Conservation (phyloP, 139 green algal species). For the Coccomyxa sp. region DNA sequence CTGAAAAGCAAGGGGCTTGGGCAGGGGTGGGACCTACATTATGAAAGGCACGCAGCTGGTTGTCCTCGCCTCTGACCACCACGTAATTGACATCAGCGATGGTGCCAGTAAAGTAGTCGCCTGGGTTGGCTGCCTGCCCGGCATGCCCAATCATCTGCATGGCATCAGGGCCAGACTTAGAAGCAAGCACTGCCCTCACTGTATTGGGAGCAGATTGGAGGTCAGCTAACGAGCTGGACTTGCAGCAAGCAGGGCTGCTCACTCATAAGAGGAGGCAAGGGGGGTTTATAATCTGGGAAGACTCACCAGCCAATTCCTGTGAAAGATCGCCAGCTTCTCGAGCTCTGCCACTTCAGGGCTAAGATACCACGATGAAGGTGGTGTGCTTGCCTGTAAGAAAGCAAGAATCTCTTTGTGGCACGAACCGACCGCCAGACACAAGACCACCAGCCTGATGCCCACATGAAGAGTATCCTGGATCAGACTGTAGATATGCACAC, state of each 20-base stretch:
- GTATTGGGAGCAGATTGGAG: too few species aligned
- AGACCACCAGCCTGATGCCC: too few species aligned
- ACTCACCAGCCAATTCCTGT: slow-evolving; percentile 1
- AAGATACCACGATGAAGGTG: background rate
- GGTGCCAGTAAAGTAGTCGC: slow-evolving; percentile 21
- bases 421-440: too few species aligned
- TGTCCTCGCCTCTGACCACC: slow-evolving; percentile 20
- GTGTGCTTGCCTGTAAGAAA: slow-evolving; percentile 1
- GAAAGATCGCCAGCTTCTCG: background rate
- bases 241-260: too few species aligned
- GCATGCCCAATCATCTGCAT: slow-evolving; percentile 10
- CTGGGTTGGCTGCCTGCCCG: slow-evolving; percentile 4
- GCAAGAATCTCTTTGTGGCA: too few species aligned
- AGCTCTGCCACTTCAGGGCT: background rate
- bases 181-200: too few species aligned
- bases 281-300: background rate
- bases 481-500: background rate
- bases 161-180: background rate
- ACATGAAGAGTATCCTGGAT: too few species aligned
- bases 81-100: slow-evolving; percentile 28
- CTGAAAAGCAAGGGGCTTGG: too few species aligned
- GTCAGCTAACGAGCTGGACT: too few species aligned
- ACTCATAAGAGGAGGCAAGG: background rate
- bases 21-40: slow-evolving; percentile 26
- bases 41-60: slow-evolving; percentile 46